Base-by-base conservation (phyloP, 345 rosid genomes). In the Murraya koenigii region DNA sequence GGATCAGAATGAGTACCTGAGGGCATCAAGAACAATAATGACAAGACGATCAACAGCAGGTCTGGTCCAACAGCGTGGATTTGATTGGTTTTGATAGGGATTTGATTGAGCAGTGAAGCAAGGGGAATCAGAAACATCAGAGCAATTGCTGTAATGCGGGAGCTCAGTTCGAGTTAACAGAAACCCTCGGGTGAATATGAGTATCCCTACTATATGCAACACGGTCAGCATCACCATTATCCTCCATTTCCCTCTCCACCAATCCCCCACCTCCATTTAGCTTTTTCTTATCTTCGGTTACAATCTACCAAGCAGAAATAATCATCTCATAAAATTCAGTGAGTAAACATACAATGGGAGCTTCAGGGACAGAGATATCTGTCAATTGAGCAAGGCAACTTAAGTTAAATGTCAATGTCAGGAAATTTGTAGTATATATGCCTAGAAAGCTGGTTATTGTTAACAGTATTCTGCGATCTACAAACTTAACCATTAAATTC, bases 101-200 rank as follows among this genome's bases (percentile, higher is more conserved):
- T 30, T 36, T n/a, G 62, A 20, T 17, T 56, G 25, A n/a, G 79
- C 73, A 54, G 83, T 5, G 59, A 80, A 75, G 85, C 97, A 93
- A 74, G 95, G 89, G 80, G 97, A 94, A 2, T 73, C 81, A 61
- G 87, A 85, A 26, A 87, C 81, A 79, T 94, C 97, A 70, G 94
- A 86, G 89, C 91, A 86, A 63, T 83, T 71, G 82, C 93, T 90
- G 85, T 77, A 85, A 71, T 87, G 80, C 22, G 98, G 95, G 75
- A 91, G 99, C 85, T 96, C 99, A 0, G 97, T 94, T 82, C 99
- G 91, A 65, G 99, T 94, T 7, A 96, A 89, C 52, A 96, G 87
- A 83, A 96, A 96, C 2, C 99, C 99, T 81, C 90, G 85, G 0
- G 90, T 86, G 87, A 96, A 92, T 4, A 96, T 84, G 15, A 89